phyloP scores from a whole-genome alignment of 2,329 filamentous ascomycete genomes.

The Grosmannia clavigera region DNA sequence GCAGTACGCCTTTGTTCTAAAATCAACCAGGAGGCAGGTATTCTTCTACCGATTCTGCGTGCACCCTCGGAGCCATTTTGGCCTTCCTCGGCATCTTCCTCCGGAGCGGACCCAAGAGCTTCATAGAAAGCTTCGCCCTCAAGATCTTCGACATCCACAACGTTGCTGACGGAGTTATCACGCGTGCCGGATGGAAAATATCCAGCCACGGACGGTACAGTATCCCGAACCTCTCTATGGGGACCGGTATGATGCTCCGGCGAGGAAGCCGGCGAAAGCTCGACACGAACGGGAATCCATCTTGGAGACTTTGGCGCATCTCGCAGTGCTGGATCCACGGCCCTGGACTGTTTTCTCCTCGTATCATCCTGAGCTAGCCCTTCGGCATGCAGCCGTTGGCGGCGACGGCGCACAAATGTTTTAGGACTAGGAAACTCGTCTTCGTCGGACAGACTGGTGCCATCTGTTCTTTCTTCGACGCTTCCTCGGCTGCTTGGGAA shows the following conservation, averaged over 20 bases:
- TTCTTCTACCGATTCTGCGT: conserved; percentile 28
- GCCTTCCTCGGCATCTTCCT: conserved; percentile 13
- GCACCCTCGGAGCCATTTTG: conserved; percentile 30
- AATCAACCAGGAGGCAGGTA: conserved; percentile 56
- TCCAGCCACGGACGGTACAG: background rate
- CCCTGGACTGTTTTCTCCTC: conserved; percentile 11
- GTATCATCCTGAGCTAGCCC: background rate
- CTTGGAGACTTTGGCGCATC: background rate
- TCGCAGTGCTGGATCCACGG: background rate
- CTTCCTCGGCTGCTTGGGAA: conserved; percentile 18
- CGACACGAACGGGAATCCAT: conserved; percentile 8
- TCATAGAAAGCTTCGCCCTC: background rate
- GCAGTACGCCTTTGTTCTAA: conserved; percentile 38
- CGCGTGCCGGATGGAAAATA: background rate
- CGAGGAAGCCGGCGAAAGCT: conserved; percentile 6
- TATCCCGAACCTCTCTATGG: background rate
- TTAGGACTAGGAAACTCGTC: conserved; percentile 18
- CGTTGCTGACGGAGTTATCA: background rate
- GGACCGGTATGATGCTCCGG: background rate
- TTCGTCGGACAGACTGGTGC: conserved; percentile 19
- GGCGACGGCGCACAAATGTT: conserved; percentile 11
- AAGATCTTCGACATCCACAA: background rate
- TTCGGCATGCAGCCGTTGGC: conserved; percentile 1
- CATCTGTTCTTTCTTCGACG: conserved; percentile 18
- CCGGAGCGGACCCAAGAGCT: background rate